Conservation (phyloP, 2,329 filamentous ascomycete genomes). For the Microdochium bolleyi region DNA sequence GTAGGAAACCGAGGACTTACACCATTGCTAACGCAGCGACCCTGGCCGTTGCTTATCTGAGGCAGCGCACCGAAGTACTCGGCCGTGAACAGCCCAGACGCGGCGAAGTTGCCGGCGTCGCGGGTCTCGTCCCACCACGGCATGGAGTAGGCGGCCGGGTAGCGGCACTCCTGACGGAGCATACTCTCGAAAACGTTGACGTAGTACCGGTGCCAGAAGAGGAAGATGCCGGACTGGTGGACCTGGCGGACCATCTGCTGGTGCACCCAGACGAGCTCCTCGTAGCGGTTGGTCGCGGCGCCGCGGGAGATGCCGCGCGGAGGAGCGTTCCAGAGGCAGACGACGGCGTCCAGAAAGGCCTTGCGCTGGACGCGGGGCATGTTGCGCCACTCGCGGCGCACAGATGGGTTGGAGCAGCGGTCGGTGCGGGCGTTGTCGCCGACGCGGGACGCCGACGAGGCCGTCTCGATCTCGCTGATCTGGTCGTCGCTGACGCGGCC, state of each 20-base stretch:
- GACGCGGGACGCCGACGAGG: not conserved
- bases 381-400: not conserved
- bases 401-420: not conserved
- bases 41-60: conserved; percentile 13
- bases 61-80: conserved; percentile 19
- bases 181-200: conserved; percentile 19
- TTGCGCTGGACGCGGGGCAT: not conserved
- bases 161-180: conserved; percentile 22
- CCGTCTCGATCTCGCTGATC: not conserved
- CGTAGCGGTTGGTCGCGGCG: conserved; percentile 18
- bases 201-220: conserved; percentile 24
- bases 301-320: not conserved
- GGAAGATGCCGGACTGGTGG: conserved; percentile 21
- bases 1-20: conserved; percentile 6
- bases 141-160: conserved; percentile 15
- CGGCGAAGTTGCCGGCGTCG: conserved; percentile 19
- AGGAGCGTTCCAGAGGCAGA: not conserved
- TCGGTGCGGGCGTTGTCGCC: not conserved
- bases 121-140: conserved; percentile 26
- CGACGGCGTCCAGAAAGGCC: not conserved
- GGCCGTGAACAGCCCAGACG: conserved; percentile 17
- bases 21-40: conserved; percentile 17
- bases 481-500: not conserved
- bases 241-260: conserved; percentile 21
- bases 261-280: conserved; percentile 22